Base-by-base conservation (phyloP, 371 early-diverging fungal species). In the Circinella minor region DNA sequence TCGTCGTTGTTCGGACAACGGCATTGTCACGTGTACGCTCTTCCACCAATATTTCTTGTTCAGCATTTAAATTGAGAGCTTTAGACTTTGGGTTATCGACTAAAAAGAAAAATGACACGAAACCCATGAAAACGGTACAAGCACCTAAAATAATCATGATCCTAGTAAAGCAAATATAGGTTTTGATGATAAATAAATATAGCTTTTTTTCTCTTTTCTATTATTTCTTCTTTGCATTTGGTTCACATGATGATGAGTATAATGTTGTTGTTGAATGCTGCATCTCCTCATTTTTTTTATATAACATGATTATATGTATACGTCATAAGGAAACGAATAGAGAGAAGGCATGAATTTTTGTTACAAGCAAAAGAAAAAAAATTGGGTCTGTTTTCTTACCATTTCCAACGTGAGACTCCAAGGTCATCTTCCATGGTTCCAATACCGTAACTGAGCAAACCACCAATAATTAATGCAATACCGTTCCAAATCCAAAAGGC, bases 391-490 rank as follows among this genome's bases (percentile, higher is more conserved):
- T 47, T 47, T 49, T 27, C 34, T 65, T 75, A 82, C 87, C 91
- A 91, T 75, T 81, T 78, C 91, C 92, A 91, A 10, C 74, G 66
- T n/a, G 63, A 36, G 17, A 90, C 66, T 15, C 77, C 78, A 9
- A 67, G 72, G 38, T 73, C 71, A 15, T 77, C 66, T 15, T 79
- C 72, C 67, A 92, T 87, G 39, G 78, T 68, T 18, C 68, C 76
- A 48, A 92, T 79, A 8, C 87, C 91, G 59, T 88, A 86, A 5
- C 89, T 83, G 5, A 89, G 78, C 4, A 89, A 80, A 0, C 90
- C 92, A 66, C 89, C 91, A 34, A 90, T 77, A 36, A 84, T 77
- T 5, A 86, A 75, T 38, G 91, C 85, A 27, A 86, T 39, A 64
- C 83, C 83, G 55, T 80, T 80, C 49, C 74, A 82, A 14, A 80